Conservation (phyloP, 1,139 yeast species). For the Geotrichum aggregatum region DNA sequence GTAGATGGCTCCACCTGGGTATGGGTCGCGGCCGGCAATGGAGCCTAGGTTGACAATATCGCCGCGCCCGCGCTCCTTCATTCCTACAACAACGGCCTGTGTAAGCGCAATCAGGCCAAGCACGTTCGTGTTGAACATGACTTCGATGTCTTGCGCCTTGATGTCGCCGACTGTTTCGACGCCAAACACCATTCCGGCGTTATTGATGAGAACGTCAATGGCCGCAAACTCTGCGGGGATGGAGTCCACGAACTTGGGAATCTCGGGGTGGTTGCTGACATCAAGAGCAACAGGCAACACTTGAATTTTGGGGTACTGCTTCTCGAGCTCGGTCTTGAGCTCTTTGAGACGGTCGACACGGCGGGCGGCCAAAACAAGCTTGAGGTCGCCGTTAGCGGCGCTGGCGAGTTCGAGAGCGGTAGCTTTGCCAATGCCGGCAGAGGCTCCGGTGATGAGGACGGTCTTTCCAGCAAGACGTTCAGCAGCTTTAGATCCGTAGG, state of each 20-base stretch:
- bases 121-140: slow-evolving; percentile 70
- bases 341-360: slow-evolving; percentile 48
- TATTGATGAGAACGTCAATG: slow-evolving; percentile 59
- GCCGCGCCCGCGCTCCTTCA: slow-evolving; percentile 59
- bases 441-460: slow-evolving; percentile 69
- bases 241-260: slow-evolving; percentile 49
- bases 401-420: slow-evolving; percentile 69
- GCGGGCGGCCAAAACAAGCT: slow-evolving; percentile 66
- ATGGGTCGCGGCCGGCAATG: slow-evolving; percentile 82
- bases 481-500: slow-evolving; percentile 55
- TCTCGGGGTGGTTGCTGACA: slow-evolving; percentile 46
- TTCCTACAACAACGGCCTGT: slow-evolving; percentile 48
- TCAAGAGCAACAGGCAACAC: slow-evolving; percentile 56
- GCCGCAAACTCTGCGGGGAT: slow-evolving; percentile 41
- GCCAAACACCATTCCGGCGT: slow-evolving; percentile 81
- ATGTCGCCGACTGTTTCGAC: slow-evolving; percentile 59
- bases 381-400: slow-evolving; percentile 63
- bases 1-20: slow-evolving; percentile 80
- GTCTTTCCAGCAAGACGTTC: slow-evolving; percentile 59
- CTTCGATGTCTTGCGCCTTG: slow-evolving; percentile 50
- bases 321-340: slow-evolving; percentile 46
- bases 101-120: slow-evolving; percentile 67
- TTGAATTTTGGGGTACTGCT: slow-evolving; percentile 44
- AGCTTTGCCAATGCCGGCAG: slow-evolving; percentile 75
- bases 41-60: slow-evolving; percentile 82